Evolutionary conservation across 371 early-diverging fungal genomes (phyloP), one percentile per base, ranked within the genome.

Genomic region (Mortierella sp.): DNA sequence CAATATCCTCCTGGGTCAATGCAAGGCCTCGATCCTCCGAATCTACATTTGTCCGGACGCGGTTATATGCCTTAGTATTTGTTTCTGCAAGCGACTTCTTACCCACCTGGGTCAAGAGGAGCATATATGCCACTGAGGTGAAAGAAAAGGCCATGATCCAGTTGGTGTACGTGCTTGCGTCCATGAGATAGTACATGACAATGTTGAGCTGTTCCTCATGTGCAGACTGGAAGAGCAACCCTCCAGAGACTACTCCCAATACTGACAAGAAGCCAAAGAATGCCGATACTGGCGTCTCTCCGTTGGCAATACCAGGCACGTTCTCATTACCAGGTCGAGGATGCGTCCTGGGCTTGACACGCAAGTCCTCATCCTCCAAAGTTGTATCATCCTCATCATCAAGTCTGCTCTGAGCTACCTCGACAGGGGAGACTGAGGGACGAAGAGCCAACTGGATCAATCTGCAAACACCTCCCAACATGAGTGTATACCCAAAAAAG

Each of bases 181-280:
- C 79, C 22, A 74, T 17, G n/a, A 78, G 51, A 53, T 78, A 78
- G 34, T 73, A 78, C 79, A 73, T 78, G n/a, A 59, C 47, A 34
- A 72, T 61, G 64, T 78, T 78, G 43, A 78, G 45, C 22, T 78
- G 79, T 58, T 73, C 70, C 61, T 78, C 79, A 31, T 78, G 79
- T 7, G 79, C 79, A 9, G 70, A 72, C 64, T 78, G 73, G 67
- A 78, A 78, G 23, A 78, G 31, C 64, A 78, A 58, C 15, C 79
- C 79, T 31, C 73, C 73, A 45, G 73, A 72, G 34, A 78, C 63
- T 22, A 78, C 23, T 7, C 79, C 79, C 57, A 78, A 19, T 10
- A 68, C 73, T 12, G 79, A 78, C 49, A 78, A 54, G 59, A 78
- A 69, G 1, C 79, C 79, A 78, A 78, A 78, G 67, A 78, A 78